Conservation (phyloP, 1,284 basidiomycete species). For the Coniophora puteana region DNA sequence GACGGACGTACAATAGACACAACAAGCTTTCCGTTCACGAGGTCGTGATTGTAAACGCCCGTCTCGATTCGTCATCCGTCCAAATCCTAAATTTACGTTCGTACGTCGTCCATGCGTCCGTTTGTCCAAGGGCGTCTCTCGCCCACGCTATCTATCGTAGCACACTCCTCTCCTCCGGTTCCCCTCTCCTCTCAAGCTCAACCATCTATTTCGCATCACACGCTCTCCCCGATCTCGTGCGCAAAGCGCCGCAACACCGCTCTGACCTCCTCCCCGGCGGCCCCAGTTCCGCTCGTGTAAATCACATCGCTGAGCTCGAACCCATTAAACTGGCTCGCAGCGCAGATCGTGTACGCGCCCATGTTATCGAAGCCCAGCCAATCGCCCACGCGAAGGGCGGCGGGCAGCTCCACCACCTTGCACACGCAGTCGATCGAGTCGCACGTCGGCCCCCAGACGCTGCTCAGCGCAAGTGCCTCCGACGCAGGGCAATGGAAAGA, state of each 20-base stretch:
- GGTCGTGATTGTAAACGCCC: no score
- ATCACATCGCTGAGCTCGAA: constrained; percentile 65
- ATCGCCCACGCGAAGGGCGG: constrained; percentile 74
- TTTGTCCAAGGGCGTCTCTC: no score
- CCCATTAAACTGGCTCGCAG: constrained; percentile 87
- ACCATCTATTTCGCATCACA: neutral
- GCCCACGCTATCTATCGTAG: neutral
- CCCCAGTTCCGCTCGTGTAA: constrained; percentile 47
- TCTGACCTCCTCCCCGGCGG: constrained; percentile 35
- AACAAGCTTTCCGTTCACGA: no score
- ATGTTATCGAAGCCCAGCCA: constrained; percentile 92
- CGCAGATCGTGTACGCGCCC: constrained; percentile 93
- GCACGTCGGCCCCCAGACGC: constrained; percentile 81
- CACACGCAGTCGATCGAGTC: constrained; percentile 88
- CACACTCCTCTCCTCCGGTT: neutral
- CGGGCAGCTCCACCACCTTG: constrained; percentile 57
- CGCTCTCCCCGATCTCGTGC: constrained; percentile 15
- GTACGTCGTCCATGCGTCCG: no score
- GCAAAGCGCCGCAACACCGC: constrained; percentile 31
- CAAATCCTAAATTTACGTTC: no score
- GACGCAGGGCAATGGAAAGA: constrained; percentile 50
- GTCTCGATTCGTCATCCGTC: no score
- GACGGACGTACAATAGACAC: no score
- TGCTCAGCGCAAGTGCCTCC: constrained; percentile 45
- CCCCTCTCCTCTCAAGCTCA: neutral